These are phyloP conservation scores for Ascochyta rabiei DNA, from an alignment of 2,329 filamentous ascomycete genomes.

Conservation along the genomic window DNA sequence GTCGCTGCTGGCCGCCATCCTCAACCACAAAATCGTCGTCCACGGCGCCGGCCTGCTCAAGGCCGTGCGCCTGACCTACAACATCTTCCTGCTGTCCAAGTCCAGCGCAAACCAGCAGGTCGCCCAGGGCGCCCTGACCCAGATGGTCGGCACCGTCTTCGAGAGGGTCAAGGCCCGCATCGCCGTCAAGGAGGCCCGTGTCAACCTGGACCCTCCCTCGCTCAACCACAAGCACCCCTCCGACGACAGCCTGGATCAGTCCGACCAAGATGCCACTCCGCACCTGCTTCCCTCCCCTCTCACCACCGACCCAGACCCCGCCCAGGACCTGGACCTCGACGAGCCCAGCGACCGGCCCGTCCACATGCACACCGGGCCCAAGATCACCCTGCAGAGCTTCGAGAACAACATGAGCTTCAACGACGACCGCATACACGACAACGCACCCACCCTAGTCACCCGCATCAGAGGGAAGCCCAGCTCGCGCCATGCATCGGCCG, in stretches of 20 bases:
- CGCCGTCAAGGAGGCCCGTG: slow-evolving; percentile 81
- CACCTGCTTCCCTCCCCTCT: slow-evolving; percentile 32
- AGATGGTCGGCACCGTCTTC: slow-evolving; percentile 99
- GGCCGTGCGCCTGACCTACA: slow-evolving; percentile 97
- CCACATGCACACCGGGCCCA: slow-evolving; percentile 58
- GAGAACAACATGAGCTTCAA: slow-evolving; percentile 71
- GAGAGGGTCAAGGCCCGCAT: slow-evolving; percentile 88
- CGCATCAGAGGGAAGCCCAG: slow-evolving; percentile 57
- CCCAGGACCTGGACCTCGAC: slow-evolving; percentile 40
- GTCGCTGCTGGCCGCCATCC: slow-evolving; percentile 88
- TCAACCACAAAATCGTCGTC: slow-evolving; percentile 99
- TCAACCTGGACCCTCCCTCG: slow-evolving; percentile 59
- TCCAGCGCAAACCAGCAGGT: slow-evolving; percentile 95
- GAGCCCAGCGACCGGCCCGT: slow-evolving; percentile 52
- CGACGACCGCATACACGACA: slow-evolving; percentile 69
- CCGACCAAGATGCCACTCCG: slow-evolving; percentile 29
- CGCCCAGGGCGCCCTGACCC: slow-evolving; percentile 92
- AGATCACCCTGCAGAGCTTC: slow-evolving; percentile 72
- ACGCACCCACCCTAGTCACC: slow-evolving; percentile 70
- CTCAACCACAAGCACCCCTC: slow-evolving; percentile 45
- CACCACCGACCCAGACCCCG: slow-evolving; percentile 51
- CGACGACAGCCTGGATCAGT: slow-evolving; percentile 39
- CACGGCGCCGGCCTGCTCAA: slow-evolving; percentile 95
- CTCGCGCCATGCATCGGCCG: slow-evolving; percentile 53
- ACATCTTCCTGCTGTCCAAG: slow-evolving; percentile 95